A percentile compares a stretch with the other conserved stretches of the same genome.
phyloP scores from a whole-genome alignment of 768 basidiomycete genomes.

The Suillus americanus region DNA sequence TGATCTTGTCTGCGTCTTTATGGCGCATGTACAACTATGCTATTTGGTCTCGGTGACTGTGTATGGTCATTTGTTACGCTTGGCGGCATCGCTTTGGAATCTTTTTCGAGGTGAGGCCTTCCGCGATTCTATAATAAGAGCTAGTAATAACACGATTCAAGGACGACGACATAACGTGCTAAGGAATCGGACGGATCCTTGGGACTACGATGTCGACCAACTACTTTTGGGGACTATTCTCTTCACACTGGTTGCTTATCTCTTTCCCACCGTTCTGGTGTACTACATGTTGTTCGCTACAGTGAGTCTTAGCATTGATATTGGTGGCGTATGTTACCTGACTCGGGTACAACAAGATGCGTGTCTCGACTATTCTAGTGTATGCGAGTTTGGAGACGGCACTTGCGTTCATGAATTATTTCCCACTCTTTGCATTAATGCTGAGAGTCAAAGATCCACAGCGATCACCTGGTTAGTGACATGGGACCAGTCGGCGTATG shows the following conservation, averaged over 20 bases:
- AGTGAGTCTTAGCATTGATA: slow-evolving; percentile 33
- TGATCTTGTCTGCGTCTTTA: slow-evolving; percentile 67
- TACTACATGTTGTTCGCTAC: slow-evolving; percentile 83
- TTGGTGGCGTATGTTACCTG: background rate
- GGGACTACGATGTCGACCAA: slow-evolving; percentile 92
- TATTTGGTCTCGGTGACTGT: slow-evolving; percentile 62
- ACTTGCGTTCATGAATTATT: slow-evolving; percentile 85
- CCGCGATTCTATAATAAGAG: background rate
- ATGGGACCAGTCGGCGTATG: slow-evolving; percentile 2
- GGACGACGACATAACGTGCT: slow-evolving; percentile 89
- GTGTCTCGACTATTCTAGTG: slow-evolving; percentile 51
- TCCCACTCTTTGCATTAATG: slow-evolving; percentile 88
- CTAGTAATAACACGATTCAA: slow-evolving; percentile 28
- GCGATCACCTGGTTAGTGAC: slow-evolving; percentile 68
- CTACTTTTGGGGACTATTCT: slow-evolving; percentile 91
- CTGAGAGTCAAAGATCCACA: slow-evolving; percentile 80
- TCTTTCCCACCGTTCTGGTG: slow-evolving; percentile 81
- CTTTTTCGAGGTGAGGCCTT: slow-evolving; percentile 74
- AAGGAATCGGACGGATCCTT: slow-evolving; percentile 84
- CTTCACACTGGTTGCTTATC: slow-evolving; percentile 77
- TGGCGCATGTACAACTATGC: slow-evolving; percentile 69
- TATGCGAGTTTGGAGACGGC: slow-evolving; percentile 64
- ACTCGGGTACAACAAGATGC: slow-evolving; percentile 38
- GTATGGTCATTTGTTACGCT: slow-evolving; percentile 59
- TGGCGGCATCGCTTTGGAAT: slow-evolving; percentile 75